phyloP scores from a whole-genome alignment of 192 early-diverging fungal genomes.

The Coemansia sp. region DNA sequence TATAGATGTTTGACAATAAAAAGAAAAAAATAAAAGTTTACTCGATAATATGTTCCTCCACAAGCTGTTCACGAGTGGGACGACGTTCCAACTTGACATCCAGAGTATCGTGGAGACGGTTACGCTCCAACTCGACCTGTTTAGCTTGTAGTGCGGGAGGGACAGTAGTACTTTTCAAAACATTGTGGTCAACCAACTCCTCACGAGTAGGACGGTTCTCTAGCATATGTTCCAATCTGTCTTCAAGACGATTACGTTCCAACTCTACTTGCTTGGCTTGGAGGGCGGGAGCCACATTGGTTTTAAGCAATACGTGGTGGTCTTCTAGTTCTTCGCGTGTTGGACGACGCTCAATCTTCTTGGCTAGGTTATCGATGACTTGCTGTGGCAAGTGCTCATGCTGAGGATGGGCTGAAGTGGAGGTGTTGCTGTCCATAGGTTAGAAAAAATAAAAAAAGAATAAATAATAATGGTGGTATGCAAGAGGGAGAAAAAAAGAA shows the following conservation, averaged over 20 bases:
- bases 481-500: not conserved
- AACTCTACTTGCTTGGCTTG: constrained; percentile 42
- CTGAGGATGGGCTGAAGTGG: constrained; percentile 47
- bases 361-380: constrained; percentile 53
- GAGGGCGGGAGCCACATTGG: constrained; percentile 40
- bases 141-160: constrained; percentile 47
- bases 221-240: constrained; percentile 60
- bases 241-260: constrained; percentile 47
- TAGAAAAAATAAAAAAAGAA: not conserved
- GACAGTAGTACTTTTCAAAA: constrained; percentile 55
- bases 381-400: constrained; percentile 56
- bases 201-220: constrained; percentile 61
- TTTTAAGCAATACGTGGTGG: constrained; percentile 63
- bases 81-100: constrained; percentile 63
- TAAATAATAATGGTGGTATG: not conserved
- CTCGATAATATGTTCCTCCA: constrained; percentile 59
- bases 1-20: not conserved
- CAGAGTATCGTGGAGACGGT: constrained; percentile 56
- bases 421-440: constrained; percentile 17
- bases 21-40: not conserved
- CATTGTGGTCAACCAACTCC: constrained; percentile 62
- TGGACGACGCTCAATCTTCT: constrained; percentile 61
- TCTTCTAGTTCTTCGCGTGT: constrained; percentile 58
- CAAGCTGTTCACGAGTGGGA: constrained; percentile 58
- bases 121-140: constrained; percentile 33